Conservation (phyloP, 176 grass and related monocot species). For the Guadua angustifolia region DNA sequence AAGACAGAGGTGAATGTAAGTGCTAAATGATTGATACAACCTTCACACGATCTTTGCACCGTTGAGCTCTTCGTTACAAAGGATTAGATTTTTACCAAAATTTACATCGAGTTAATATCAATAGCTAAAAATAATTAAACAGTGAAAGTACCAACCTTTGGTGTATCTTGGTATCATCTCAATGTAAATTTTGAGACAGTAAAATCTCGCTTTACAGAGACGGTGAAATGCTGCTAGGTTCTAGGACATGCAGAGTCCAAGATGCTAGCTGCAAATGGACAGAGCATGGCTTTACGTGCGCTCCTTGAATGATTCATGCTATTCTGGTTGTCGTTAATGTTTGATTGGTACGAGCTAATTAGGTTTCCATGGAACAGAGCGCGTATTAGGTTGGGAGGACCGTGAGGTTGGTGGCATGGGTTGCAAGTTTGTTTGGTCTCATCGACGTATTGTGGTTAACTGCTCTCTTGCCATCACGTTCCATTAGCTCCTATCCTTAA, state of each 20-base stretch:
- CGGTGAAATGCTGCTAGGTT: not conserved
- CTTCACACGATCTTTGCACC: not conserved
- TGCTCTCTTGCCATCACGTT: not conserved
- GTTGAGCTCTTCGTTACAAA: no score
- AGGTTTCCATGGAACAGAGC: not conserved
- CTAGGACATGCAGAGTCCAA: not conserved
- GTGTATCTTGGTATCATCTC: no score
- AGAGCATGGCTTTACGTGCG: not conserved
- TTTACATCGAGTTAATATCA: no score
- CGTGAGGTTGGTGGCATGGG: not conserved
- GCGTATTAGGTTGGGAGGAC: conserved; percentile 8
- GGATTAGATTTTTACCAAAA: no score
- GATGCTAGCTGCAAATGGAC: not conserved
- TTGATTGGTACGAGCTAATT: conserved; percentile 8
- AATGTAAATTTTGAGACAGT: no score
- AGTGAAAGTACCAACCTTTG: no score
- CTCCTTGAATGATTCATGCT: not conserved
- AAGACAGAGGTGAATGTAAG: no score
- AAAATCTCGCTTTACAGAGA: no score
- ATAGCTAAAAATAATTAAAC: no score
- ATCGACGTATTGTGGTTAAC: not conserved
- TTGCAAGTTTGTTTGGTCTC: not conserved
- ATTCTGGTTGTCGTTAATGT: not conserved
- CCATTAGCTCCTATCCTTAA: not conserved
- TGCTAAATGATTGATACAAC: no score